These are phyloP conservation scores for Apophysomyces ossiformis DNA, from an alignment of 371 early-diverging fungal genomes.

Conservation along the genomic window DNA sequence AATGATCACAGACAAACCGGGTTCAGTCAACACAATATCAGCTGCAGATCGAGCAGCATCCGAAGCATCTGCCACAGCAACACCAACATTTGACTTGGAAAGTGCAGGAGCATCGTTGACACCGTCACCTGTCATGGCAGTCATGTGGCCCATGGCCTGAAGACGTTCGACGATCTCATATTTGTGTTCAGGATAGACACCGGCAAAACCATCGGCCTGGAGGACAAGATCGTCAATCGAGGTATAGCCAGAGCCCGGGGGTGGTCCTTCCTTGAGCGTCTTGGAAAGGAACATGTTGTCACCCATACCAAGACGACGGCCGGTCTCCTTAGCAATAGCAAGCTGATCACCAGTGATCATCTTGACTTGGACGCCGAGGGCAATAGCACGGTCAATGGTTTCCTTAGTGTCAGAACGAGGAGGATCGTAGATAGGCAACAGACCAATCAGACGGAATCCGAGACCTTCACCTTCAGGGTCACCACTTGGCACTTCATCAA, in stretches of 20 bases:
- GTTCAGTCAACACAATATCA: conserved; percentile 78
- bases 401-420: conserved; percentile 84
- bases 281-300: conserved; percentile 76
- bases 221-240: conserved; percentile 82
- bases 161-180: conserved; percentile 92
- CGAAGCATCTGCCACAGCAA: conserved; percentile 83
- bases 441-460: conserved; percentile 65
- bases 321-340: conserved; percentile 90
- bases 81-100: conserved; percentile 82
- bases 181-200: conserved; percentile 95
- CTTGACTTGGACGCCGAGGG: conserved; percentile 89
- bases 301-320: conserved; percentile 78
- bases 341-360: conserved; percentile 97
- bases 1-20: conserved; percentile 79
- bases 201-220: conserved; percentile 87
- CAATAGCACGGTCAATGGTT: conserved; percentile 85
- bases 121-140: conserved; percentile 96
- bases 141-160: conserved; percentile 82
- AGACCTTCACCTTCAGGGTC: conserved; percentile 52
- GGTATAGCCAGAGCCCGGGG: conserved; percentile 72
- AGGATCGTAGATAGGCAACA: conserved; percentile 89
- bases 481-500: conserved; percentile 65
- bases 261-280: conserved; percentile 77
- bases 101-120: conserved; percentile 97
- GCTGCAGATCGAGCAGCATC: conserved; percentile 82